These are phyloP conservation scores for Penicillium thymicola DNA, from an alignment of 2,329 filamentous ascomycete genomes.

Conservation along the genomic window DNA sequence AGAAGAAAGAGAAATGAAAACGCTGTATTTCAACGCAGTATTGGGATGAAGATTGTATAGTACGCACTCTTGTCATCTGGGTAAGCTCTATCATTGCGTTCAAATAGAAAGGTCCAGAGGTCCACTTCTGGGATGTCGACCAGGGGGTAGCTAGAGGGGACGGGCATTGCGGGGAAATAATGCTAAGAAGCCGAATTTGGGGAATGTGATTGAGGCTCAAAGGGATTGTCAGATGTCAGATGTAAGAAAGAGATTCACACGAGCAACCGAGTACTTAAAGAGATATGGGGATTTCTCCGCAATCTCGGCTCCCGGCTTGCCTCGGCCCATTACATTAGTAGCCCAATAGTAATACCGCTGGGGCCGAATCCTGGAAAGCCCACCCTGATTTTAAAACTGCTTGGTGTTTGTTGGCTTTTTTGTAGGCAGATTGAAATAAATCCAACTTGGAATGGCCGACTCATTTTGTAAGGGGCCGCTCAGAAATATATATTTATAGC, in stretches of 20 bases:
- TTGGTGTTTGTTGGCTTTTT: not conserved
- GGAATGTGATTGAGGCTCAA: slow-evolving; percentile 1
- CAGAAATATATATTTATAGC: not conserved
- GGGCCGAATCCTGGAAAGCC: no score
- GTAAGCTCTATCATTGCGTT: slow-evolving; percentile 62
- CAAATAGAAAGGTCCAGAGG: slow-evolving; percentile 75
- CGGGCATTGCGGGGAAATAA: slow-evolving; percentile 54
- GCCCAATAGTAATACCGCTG: slow-evolving; percentile 1
- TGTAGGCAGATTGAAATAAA: no score
- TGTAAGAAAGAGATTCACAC: not conserved
- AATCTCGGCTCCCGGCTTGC: slow-evolving; percentile 18
- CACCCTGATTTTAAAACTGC: no score
- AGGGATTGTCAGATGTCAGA: not conserved
- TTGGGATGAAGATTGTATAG: not conserved
- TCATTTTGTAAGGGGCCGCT: not conserved
- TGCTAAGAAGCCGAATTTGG: slow-evolving; percentile 12
- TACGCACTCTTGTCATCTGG: slow-evolving; percentile 68
- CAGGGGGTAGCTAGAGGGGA: slow-evolving; percentile 61
- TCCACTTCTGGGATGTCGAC: slow-evolving; percentile 71
- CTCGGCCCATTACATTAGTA: slow-evolving; percentile 15
- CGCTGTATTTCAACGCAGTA: not conserved
- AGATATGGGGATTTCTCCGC: slow-evolving; percentile 12
- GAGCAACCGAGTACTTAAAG: not conserved
- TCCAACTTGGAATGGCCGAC: not conserved
- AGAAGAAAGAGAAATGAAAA: not conserved